A percentile compares a stretch with the other conserved stretches of the same genome.
Conservation (phyloP, 2,329 filamentous ascomycete genomes). For the Coniella vitis region DNA sequence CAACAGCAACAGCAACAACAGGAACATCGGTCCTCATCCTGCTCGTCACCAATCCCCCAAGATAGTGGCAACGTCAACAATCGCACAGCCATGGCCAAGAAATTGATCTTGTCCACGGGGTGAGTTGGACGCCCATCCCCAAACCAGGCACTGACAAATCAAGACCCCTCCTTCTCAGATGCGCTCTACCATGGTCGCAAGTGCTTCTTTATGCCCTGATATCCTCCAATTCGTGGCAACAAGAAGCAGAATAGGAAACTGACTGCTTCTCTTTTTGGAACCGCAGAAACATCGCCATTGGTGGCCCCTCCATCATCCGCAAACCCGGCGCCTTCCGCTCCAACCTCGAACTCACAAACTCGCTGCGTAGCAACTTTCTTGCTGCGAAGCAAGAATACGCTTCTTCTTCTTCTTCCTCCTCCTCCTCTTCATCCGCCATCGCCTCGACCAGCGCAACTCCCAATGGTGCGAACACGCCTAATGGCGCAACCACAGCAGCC, state of each 20-base stretch:
- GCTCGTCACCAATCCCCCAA: too few relatives aligned
- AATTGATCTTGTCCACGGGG: slow-evolving; percentile 15
- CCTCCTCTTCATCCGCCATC: slow-evolving; percentile 2
- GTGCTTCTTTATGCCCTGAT: too few relatives aligned
- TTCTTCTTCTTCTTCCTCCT: slow-evolving; percentile 19
- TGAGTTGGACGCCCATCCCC: neutral
- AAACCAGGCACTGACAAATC: too few relatives aligned
- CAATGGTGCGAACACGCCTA: slow-evolving; percentile 18
- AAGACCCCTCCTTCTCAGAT: neutral
- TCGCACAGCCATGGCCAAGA: slow-evolving; percentile 12
- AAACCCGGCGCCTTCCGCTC: slow-evolving; percentile 73
- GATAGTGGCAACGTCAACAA: neutral
- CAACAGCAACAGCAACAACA: too few relatives aligned
- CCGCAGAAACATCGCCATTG: slow-evolving; percentile 72
- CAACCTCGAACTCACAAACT: slow-evolving; percentile 87
- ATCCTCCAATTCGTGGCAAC: too few relatives aligned
- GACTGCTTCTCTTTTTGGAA: neutral
- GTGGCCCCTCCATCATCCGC: slow-evolving; percentile 75
- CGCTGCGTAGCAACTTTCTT: slow-evolving; percentile 75
- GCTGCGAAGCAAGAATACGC: slow-evolving; percentile 61
- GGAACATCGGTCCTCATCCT: too few relatives aligned
- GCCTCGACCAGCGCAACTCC: slow-evolving; percentile 18
- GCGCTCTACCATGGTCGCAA: slow-evolving; percentile 6
- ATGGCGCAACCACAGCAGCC: neutral
- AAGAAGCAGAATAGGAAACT: too few relatives aligned